Evolutionary conservation across 1,284 basidiomycete species (phyloP), one percentile per base, ranked within the genome.

Genomic region (Ustilago loliicola): DNA sequence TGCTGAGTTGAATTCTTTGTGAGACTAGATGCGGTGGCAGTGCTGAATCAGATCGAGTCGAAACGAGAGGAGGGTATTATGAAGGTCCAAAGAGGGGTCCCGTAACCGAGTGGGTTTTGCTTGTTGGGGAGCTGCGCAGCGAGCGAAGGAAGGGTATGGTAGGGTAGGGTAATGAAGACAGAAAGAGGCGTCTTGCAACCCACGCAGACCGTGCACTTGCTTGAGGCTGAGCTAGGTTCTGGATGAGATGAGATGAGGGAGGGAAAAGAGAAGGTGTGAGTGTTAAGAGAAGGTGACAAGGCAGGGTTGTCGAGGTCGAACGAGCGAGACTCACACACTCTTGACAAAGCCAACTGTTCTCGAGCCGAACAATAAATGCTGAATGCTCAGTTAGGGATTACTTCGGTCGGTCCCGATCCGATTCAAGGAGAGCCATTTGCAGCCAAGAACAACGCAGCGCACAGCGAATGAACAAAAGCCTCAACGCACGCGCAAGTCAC

Each of bases 61-160:
- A n/a, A n/a, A n/a, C n/a, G 58, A 51, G 58, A 3, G 19, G n/a
- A n/a, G 57, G 45, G 47, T 59, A 34, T 59, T 47, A 60, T 40
- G 47, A 51, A 36, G 48, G 32, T 51, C 47, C 48, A n/a, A 52
- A 19, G 21, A 25, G 58, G 58, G 23, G 17, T 50, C 32, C 47
- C 58, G 23, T 13, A 4, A 40, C 25, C 36, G 58, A 36, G 30
- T 48, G 48, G 47, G 58, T 36, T 36, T 40, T 36, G 6, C 48
- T 27, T 50, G 25, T 36, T 21, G 8, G 51, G 11, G 11, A 34
- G 32, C 32, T 34, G 45, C 38, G 15, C 15, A 40, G 38, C 38
- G 25, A 29, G 32, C 13, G 32, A 38, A 13, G 21, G 9, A 3
- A 29, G 25, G 53, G n/a, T n/a, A n/a, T n/a, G n/a, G n/a, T n/a